Evolutionary conservation across 306 rosid genomes (phyloP), one percentile per base, ranked within the genome.

Genomic region (Corylus avellana): DNA sequence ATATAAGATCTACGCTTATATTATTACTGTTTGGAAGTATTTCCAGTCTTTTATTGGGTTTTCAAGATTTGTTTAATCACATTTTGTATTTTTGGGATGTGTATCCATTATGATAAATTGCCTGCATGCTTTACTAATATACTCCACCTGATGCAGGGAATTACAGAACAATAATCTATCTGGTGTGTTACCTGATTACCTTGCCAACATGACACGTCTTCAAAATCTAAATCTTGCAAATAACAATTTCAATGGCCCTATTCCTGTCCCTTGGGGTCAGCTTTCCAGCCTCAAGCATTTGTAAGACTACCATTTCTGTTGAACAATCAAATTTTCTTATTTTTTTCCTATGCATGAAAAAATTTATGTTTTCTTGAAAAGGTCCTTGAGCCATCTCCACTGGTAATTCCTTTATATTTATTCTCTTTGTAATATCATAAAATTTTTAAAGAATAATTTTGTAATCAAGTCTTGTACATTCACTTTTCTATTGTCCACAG

Each of bases 151-250:
- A 57, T 77, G 86, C 97, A 95, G 98, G 88, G 94, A 95, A 84
- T 78, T 95, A 75, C 94, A 89, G 84, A 81, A 90, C 80, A 95
- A 92, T 77, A 87, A 79, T 59, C 86, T 95, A 70, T 81, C 86
- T 11, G 98, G 98, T 14, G 58, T 46, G 72, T 84, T 95, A 75
- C 98, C 98, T 6, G 93, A 85, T 88, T 95, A 90, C 72, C 79
- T 92, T 80, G 86, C 92, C 77, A 86, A 84, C 80, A 69, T 95
- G 87, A 89, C 94, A 29, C 22, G 72, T 17, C 92, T 95, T 20
- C 95, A 92, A 86, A 86, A 89, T 82, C 90, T 95, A 58, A 91
- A 95, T 85, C 91, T 95, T 49, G 95, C 90, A 44, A 81, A 86
- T 79, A 95, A 95, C 76, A 82, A 86, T 70, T 89, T 95, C 54